These are phyloP conservation scores for Fraxinus latifolia DNA, from an alignment of 305 asterid genomes.

Conservation along the genomic window DNA sequence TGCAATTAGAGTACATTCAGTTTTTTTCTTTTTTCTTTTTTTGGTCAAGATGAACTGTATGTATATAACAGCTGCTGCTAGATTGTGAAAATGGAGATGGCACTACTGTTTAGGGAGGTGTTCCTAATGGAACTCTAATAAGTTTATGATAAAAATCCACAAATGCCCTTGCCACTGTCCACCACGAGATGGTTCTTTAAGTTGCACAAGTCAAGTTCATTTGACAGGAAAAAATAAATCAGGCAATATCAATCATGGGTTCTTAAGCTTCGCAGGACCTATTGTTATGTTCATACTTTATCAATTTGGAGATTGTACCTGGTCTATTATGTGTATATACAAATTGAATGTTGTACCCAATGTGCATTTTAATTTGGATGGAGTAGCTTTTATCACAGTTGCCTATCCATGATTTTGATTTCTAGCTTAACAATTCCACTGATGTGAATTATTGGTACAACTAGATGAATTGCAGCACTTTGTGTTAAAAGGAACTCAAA, in stretches of 20 bases:
- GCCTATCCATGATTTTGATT: not conserved
- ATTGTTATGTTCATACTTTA: not conserved
- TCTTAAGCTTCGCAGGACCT: not conserved
- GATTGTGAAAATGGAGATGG: not conserved
- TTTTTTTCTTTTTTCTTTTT: not conserved
- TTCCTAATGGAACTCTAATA: not conserved
- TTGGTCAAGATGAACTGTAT: not conserved
- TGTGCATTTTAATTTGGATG: not conserved
- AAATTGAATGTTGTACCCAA: not conserved
- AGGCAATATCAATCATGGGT: not conserved
- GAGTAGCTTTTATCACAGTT: not conserved
- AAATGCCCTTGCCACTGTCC: not conserved
- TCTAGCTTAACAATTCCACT: not conserved
- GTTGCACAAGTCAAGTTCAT: not conserved
- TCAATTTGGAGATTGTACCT: not conserved
- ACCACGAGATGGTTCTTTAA: not conserved
- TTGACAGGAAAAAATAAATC: not conserved
- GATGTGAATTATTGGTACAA: not conserved
- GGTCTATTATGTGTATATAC: too few relatives aligned
- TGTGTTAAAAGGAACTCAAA: not conserved
- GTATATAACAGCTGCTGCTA: not conserved
- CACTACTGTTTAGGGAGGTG: not conserved
- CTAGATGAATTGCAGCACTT: not conserved
- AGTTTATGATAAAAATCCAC: not conserved
- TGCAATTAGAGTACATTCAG: not conserved